These are phyloP conservation scores for Gilbertella persicaria DNA, from an alignment of 371 early-diverging fungal species.

Conservation along the genomic window DNA sequence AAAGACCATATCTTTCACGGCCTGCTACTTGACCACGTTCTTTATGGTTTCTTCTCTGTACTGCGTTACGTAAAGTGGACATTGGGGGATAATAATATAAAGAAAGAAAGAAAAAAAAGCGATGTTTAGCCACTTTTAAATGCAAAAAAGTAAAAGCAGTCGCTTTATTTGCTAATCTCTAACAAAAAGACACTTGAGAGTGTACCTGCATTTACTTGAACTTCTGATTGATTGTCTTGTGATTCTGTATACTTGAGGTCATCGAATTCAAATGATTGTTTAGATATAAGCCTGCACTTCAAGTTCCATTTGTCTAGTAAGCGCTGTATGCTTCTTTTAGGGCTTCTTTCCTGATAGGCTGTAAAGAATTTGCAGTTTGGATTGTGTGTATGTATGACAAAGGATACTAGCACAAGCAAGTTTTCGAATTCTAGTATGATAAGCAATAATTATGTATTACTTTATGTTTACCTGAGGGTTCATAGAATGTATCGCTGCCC, in stretches of 20 bases:
- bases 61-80: constrained; percentile 79
- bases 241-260: constrained; percentile 35
- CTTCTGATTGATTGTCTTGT: constrained; percentile 16
- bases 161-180: constrained; percentile 21
- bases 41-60: constrained; percentile 87
- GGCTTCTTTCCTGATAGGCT: constrained; percentile 59
- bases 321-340: constrained; percentile 57
- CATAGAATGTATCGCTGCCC: constrained; percentile 64
- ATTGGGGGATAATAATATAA: background rate
- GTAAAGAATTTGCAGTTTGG: constrained; percentile 51
- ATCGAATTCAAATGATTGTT: constrained; percentile 47
- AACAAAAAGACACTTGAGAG: constrained; percentile 41
- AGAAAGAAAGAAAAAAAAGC: background rate
- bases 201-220: constrained; percentile 29
- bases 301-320: constrained; percentile 56
- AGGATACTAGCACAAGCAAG: constrained; percentile 48
- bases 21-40: constrained; percentile 85
- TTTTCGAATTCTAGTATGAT: constrained; percentile 52
- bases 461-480: constrained; percentile 46
- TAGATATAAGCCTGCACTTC: constrained; percentile 40
- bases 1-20: constrained; percentile 76
- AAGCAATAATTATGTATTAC: background rate
- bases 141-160: background rate
- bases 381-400: constrained; percentile 51
- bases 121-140: no score